A percentile compares a stretch with the other conserved stretches of the same genome.
phyloP scores from a whole-genome alignment of 306 rosid species.

The Cucurbita moschata region DNA sequence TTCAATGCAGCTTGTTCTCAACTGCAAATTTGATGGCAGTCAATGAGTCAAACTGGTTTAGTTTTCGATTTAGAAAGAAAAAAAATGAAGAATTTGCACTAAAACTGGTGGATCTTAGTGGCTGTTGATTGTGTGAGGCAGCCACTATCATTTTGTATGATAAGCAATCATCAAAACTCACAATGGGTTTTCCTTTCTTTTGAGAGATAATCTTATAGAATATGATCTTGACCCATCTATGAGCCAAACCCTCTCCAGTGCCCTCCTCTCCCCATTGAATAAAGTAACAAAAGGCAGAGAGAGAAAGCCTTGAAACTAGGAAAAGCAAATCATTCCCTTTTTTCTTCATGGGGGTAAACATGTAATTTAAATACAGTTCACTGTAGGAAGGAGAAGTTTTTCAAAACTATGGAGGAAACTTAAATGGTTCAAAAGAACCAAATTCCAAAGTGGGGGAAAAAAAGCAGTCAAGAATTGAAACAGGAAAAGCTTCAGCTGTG shows the following conservation, averaged over 20 bases:
- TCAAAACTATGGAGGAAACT: slow-evolving; percentile 2
- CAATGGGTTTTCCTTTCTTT: slow-evolving; percentile 17
- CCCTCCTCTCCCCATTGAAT: slow-evolving; percentile 15
- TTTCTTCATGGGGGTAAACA: not conserved
- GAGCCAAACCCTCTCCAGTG: slow-evolving; percentile 16
- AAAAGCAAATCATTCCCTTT: slow-evolving; percentile 1
- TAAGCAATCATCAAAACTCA: slow-evolving; percentile 27
- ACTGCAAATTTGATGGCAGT: not conserved
- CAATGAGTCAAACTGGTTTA: slow-evolving; percentile 3
- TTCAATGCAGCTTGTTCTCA: not conserved
- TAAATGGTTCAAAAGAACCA: not conserved
- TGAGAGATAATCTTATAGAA: slow-evolving; percentile 19
- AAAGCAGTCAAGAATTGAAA: slow-evolving; percentile 68
- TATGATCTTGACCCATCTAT: slow-evolving; percentile 29
- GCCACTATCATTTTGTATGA: slow-evolving; percentile 30
- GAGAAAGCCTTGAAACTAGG: slow-evolving; percentile 48
- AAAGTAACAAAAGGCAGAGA: slow-evolving; percentile 13
- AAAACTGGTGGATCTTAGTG: slow-evolving; percentile 9
- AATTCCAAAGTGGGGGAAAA: slow-evolving; percentile 11
- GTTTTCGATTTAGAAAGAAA: not conserved
- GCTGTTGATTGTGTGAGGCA: slow-evolving; percentile 31
- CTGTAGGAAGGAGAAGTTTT: not conserved
- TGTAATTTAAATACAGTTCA: not conserved
- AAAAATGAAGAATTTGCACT: not conserved
- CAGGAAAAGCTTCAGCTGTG: slow-evolving; percentile 20